Evolutionary conservation across 331 rosid species (phyloP).

Genomic region (Erythrophleum ivorense): DNA sequence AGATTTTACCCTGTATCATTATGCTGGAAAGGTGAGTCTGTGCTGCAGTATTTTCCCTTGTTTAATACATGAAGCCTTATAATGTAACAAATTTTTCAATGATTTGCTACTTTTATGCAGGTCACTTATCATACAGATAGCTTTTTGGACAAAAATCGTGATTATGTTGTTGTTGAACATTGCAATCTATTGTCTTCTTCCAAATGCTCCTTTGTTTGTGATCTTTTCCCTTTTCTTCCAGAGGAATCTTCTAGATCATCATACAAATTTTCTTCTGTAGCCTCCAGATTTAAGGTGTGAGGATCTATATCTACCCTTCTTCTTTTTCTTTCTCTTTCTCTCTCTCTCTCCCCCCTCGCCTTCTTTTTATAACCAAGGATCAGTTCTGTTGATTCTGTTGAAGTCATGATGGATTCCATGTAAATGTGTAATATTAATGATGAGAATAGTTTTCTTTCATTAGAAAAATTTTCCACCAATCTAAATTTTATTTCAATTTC

Average conservation of each 20-base stretch:
- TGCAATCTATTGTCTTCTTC: constrained; percentile 90
- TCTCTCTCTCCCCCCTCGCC: background rate
- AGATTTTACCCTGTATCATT: constrained; percentile 87
- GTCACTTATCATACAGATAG: constrained; percentile 92
- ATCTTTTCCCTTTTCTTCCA: constrained; percentile 66
- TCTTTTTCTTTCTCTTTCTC: background rate
- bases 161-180: constrained; percentile 93
- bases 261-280: constrained; percentile 94
- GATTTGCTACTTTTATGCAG: constrained; percentile 51
- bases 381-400: background rate
- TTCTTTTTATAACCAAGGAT: background rate
- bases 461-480: background rate
- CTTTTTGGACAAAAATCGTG: constrained; percentile 94
- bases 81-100: constrained; percentile 24
- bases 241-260: constrained; percentile 95
- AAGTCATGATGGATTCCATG: background rate
- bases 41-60: constrained; percentile 17
- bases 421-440: background rate
- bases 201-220: constrained; percentile 74
- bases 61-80: constrained; percentile 30
- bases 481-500: background rate
- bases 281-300: constrained; percentile 91
- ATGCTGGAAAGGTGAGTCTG: constrained; percentile 91
- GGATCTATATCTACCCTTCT: background rate
- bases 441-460: background rate